Percentiles rank a stretch among this genome's conserved stretches.
Evolutionary conservation across 495 filamentous ascomycete genomes (phyloP).

Genomic region (Daldinia loculata): DNA sequence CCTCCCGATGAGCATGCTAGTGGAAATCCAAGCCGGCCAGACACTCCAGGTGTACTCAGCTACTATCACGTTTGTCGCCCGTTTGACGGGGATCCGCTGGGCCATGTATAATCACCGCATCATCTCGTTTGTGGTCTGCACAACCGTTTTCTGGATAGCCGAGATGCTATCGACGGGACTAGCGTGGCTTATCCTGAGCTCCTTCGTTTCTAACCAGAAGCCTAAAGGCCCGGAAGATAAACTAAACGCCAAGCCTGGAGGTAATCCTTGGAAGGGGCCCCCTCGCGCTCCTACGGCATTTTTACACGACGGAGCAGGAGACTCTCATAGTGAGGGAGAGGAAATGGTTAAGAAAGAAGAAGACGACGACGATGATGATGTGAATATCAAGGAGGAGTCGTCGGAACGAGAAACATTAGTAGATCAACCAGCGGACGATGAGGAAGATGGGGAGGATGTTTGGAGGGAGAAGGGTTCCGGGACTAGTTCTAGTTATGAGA

Average conservation of each 20-base stretch:
- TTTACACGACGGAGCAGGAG: conserved; percentile 9
- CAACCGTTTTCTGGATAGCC: conserved; percentile 73
- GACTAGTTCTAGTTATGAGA: conserved; percentile 55
- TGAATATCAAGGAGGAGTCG: conserved; percentile 39
- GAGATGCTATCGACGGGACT: conserved; percentile 69
- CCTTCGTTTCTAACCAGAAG: conserved; percentile 16
- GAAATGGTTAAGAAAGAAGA: conserved; percentile 34
- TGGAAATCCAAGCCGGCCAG: conserved; percentile 74
- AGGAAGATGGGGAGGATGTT: conserved; percentile 49
- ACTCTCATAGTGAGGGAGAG: conserved; percentile 45
- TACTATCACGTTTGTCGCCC: conserved; percentile 71
- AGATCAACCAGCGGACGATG: conserved; percentile 50
- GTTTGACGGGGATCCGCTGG: conserved; percentile 79
- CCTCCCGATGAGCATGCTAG: conserved; percentile 63
- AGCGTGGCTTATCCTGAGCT: conserved; percentile 64
- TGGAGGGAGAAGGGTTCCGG: conserved; percentile 57
- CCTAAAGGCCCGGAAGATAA: conserved; percentile 35
- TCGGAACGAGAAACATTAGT: conserved; percentile 41
- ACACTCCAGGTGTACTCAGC: conserved; percentile 79
- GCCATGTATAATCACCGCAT: conserved; percentile 84
- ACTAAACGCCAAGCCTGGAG: conserved; percentile 43
- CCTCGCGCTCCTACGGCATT: neutral
- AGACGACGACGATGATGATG: conserved; percentile 49
- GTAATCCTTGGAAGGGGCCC: conserved; percentile 17
- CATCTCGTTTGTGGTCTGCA: conserved; percentile 71